Evolutionary conservation across 2,329 filamentous ascomycete species (phyloP), one percentile per base, ranked within the genome.

Genomic region (Fusarium sp.): DNA sequence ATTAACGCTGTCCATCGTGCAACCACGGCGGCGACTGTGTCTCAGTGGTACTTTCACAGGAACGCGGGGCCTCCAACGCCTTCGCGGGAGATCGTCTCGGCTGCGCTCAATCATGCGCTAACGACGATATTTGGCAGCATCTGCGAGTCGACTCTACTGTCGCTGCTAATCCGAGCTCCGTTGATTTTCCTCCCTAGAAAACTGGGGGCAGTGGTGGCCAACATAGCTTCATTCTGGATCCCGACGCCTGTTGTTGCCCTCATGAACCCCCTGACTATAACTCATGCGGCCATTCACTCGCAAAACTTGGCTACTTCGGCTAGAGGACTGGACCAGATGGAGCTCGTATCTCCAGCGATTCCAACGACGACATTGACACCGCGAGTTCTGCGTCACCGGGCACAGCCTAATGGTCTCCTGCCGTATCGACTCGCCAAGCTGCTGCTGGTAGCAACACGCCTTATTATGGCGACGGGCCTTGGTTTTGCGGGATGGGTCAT

Each of bases 11-110:
- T 98, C 25, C 96, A 99, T 82, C 92, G 97, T 68, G 92, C 94
- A 25, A 97, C 95, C 17, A 98, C 96, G 15, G 96, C 95, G 27
- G 97, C 97, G 12, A 98, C 96, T 1, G 96, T 98, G 27, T 97
- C 95, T 45, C 97, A 99, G 83, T 99, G 97, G 97, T 99, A 99
- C 84, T 99, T 98, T 83, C 96, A 98, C 83, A 94, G 97, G 72
- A 93, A 97, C 77, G 91, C 92, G 6, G 89, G 92, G 12, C 95
- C 96, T 6, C 87, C 92, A 10, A 92, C 95, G 3, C 91, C 94
- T 1, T 95, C 95, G 1, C 88, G 89, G 66, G 92, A 95, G 65
- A 93, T 98, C 57, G 95, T 98, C 30, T 87, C 90, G 70, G 96
- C 95, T 8, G 96, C 95, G 15, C 86, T 98, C 52, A 87, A 88